Evolutionary conservation across 306 rosid genomes (phyloP), one percentile per base, ranked within the genome.

Genomic region (Vicia villosa): DNA sequence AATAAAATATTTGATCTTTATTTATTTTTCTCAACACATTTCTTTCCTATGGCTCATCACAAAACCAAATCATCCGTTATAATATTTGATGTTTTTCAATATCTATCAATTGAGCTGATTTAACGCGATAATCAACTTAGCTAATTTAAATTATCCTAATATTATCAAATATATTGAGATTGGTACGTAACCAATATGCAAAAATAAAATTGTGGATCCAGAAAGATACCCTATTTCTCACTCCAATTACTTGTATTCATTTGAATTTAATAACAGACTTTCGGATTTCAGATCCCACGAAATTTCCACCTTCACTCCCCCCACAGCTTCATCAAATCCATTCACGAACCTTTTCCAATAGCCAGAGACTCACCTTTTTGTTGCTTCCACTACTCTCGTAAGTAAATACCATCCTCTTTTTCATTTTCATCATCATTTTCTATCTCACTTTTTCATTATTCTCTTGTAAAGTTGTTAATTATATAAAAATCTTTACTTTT

Each of bases 391-490:
- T 52, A 45, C 57, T 55, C 2, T 56, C 1, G 83, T 83, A 72
- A 79, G 81, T 50, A 10, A 43, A 34, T 32, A 5, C 30, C 30
- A 37, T 24, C 63, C 14, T 49, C 9, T 58, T 66, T 21, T 34
- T 21, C 9, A 2, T 28, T 28, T 46, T 46, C 40, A 17, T 12
- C 38, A 24, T 52, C 45, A 52, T 65, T 5, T 37, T 72, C 41
- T 20, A 4, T 19, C 16, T 41, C 20, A 5, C 72, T 66, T 64
- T 36, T 28, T 52, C 70, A 72, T 79, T 63, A 68, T 62, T 54
- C 63, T 24, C 30, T 5, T 22, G 20, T 71, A 72, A 79, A 83
- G 86, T 63, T 15, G 17, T 24, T 62, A 63, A 79, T 76, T 54
- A 75, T 79, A 12, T 30, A 28, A 60, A 69, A 70, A 63, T 51